Evolutionary conservation across 805 yeast genomes (phyloP).

Genomic region (Candida nemodendra): DNA sequence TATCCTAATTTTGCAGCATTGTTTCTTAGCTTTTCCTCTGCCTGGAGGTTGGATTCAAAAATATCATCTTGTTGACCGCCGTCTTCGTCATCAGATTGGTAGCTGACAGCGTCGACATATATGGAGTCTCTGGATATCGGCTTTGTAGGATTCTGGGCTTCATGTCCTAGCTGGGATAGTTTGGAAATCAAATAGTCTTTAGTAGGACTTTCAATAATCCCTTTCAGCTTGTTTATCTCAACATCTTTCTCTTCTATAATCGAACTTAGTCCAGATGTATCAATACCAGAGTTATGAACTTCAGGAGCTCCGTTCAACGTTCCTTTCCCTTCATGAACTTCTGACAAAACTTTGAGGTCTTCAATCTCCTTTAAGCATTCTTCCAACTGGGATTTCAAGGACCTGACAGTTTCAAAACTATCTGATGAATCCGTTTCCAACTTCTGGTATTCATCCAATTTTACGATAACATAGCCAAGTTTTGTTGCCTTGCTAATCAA

Average conservation of each 20-base stretch:
- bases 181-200: slow-evolving; percentile 23
- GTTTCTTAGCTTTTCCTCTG: slow-evolving; percentile 30
- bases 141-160: slow-evolving; percentile 3
- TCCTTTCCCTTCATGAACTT: neutral
- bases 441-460: slow-evolving; percentile 14
- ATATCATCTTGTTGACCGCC: slow-evolving; percentile 7
- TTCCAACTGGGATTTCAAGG: neutral
- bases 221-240: slow-evolving; percentile 2
- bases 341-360: neutral
- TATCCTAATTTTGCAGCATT: slow-evolving; percentile 37
- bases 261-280: neutral
- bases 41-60: slow-evolving; percentile 23
- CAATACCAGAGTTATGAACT: neutral
- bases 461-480: slow-evolving; percentile 24
- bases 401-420: slow-evolving; percentile 3
- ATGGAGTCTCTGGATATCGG: slow-evolving; percentile 10
- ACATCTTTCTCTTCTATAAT: slow-evolving; percentile 3
- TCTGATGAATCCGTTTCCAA: neutral
- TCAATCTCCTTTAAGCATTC: slow-evolving; percentile 2
- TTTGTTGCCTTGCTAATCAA: slow-evolving; percentile 26
- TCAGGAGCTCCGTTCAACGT: neutral
- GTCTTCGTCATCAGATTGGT: slow-evolving; percentile 13
- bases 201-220: slow-evolving; percentile 12
- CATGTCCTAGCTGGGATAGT: slow-evolving; percentile 15
- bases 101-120: slow-evolving; percentile 22